phyloP scores from a whole-genome alignment of 2,329 filamentous ascomycete genomes.

The Aspergillus fischeri region DNA sequence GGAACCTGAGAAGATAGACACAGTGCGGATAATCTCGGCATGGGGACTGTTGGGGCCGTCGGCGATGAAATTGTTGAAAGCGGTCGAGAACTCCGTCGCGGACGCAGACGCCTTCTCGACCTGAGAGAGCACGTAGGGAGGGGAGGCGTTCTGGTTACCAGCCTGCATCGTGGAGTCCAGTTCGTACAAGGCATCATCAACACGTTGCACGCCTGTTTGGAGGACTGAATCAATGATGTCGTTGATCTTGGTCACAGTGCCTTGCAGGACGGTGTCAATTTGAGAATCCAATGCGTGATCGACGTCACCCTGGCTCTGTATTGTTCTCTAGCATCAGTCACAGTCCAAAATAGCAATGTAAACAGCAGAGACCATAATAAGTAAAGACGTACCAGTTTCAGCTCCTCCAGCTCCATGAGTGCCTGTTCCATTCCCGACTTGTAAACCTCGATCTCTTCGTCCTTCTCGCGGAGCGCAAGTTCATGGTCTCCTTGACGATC shows the following conservation, averaged over 20 bases:
- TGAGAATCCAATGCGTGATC: constrained; percentile 83
- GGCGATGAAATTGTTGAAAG: constrained; percentile 98
- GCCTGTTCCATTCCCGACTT: constrained; percentile 98
- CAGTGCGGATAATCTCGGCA: constrained; percentile 85
- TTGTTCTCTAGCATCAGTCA: background rate
- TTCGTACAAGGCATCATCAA: constrained; percentile 96
- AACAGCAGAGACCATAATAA: background rate
- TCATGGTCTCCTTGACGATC: constrained; percentile 85
- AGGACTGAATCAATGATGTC: constrained; percentile 96
- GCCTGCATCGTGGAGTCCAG: constrained; percentile 97
- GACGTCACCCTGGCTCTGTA: constrained; percentile 63
- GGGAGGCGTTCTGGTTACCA: constrained; percentile 95
- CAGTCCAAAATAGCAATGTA: background rate
- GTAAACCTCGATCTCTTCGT: constrained; percentile 96
- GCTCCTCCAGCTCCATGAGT: constrained; percentile 83
- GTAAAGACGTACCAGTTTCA: constrained; percentile 54
- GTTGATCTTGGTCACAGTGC: constrained; percentile 89
- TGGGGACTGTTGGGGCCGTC: constrained; percentile 90
- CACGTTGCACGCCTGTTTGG: constrained; percentile 84
- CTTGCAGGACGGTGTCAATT: constrained; percentile 81
- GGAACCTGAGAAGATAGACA: constrained; percentile 84
- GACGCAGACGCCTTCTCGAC: constrained; percentile 94
- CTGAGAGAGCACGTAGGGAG: constrained; percentile 90
- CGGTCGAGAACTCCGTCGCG: constrained; percentile 94
- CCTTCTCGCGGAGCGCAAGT: constrained; percentile 81